These are phyloP conservation scores for Lipomyces starkeyi DNA, from an alignment of 805 yeast genomes.

Conservation along the genomic window DNA sequence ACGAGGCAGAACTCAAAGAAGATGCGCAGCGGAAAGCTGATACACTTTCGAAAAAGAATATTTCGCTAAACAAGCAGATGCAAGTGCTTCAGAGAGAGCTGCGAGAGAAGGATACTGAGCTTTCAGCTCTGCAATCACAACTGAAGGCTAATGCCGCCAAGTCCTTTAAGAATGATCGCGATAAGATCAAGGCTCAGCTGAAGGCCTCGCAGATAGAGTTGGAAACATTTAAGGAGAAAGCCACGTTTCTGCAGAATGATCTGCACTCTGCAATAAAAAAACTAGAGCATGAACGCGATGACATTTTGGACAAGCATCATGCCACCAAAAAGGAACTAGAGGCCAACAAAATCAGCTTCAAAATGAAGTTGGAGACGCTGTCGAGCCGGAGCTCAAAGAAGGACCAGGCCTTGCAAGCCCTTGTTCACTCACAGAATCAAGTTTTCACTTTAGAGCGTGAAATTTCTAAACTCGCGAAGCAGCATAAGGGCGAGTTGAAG, in stretches of 20 bases:
- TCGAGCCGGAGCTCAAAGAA: slow-evolving; percentile 2
- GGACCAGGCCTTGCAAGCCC: not conserved
- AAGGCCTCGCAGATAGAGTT: slow-evolving; percentile 12
- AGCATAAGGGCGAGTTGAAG: slow-evolving; percentile 28
- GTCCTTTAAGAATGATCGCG: not conserved
- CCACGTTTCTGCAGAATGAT: not conserved
- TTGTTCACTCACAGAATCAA: not conserved
- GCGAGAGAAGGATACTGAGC: slow-evolving; percentile 10
- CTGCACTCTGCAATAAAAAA: not conserved
- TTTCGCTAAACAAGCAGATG: slow-evolving; percentile 10
- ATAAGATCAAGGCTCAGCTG: slow-evolving; percentile 14
- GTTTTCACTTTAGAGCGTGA: not conserved
- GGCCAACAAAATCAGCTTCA: not conserved
- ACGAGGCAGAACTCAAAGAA: slow-evolving; percentile 29
- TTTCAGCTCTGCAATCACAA: not conserved
- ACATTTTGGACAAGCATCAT: not conserved
- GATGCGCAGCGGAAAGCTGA: slow-evolving; percentile 28
- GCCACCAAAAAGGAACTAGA: not conserved
- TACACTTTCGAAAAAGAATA: slow-evolving; percentile 21
- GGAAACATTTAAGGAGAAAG: slow-evolving; percentile 8
- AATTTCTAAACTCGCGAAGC: slow-evolving; percentile 7
- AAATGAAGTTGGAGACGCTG: slow-evolving; percentile 5
- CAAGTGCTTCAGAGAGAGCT: slow-evolving; percentile 13
- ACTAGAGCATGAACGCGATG: slow-evolving; percentile 16
- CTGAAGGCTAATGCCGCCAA: not conserved